Percentiles rank a stretch among this genome's conserved stretches.
Evolutionary conservation across 2,329 filamentous ascomycete genomes (phyloP).

Genomic region (Myriosclerotinia duriaeana): DNA sequence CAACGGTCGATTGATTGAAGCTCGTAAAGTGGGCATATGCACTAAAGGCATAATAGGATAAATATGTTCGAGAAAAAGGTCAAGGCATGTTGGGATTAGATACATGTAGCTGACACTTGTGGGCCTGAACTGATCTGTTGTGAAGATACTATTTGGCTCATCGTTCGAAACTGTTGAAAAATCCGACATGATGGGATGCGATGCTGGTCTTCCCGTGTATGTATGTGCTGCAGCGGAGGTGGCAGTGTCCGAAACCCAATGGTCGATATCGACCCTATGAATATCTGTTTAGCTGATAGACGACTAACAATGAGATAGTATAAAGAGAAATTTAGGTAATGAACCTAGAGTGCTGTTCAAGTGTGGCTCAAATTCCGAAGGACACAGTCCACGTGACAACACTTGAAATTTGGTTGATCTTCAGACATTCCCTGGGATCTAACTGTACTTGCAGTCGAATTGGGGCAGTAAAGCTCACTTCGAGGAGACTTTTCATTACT

Average conservation of each 20-base stretch:
- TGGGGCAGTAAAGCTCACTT: neutral
- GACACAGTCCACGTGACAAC: neutral
- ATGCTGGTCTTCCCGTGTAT: constrained; percentile 25
- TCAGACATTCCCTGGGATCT: neutral
- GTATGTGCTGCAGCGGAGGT: constrained; percentile 29
- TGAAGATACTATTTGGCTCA: constrained; percentile 42
- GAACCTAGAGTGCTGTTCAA: neutral
- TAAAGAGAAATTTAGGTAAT: neutral
- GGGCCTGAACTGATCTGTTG: constrained; percentile 46
- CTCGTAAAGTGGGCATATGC: constrained; percentile 55
- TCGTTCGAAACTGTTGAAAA: constrained; percentile 43
- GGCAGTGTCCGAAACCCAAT: constrained; percentile 33
- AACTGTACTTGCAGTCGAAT: neutral
- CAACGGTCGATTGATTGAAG: constrained; percentile 48
- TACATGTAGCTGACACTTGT: constrained; percentile 50
- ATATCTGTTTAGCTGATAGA: constrained; percentile 4
- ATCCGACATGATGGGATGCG: constrained; percentile 39
- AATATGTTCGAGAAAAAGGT: constrained; percentile 61
- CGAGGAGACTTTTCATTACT: constrained; percentile 20
- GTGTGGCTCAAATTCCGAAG: neutral
- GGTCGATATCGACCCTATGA: constrained; percentile 31
- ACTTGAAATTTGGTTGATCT: neutral
- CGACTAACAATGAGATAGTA: neutral
- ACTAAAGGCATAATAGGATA: constrained; percentile 65
- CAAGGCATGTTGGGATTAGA: constrained; percentile 55